phyloP scores from a whole-genome alignment of 2,329 filamentous ascomycete species.

The Bipolaris victoriae region DNA sequence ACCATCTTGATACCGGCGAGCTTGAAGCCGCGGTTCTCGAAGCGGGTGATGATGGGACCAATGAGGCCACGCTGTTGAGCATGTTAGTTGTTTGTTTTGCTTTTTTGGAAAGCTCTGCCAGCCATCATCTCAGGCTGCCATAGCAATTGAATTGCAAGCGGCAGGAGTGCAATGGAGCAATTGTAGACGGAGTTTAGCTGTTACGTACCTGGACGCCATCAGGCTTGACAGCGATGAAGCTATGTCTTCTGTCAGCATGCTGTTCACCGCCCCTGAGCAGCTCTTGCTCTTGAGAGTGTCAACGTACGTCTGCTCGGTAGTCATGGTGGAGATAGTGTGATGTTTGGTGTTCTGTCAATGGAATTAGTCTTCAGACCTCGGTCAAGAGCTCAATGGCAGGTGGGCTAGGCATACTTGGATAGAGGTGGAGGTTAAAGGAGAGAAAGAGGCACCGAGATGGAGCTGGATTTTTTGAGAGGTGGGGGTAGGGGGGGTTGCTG shows the following conservation, averaged over 20 bases:
- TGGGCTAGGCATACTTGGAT: slow-evolving; percentile 21
- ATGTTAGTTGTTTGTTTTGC: slow-evolving; percentile 16
- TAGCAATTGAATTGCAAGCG: neutral
- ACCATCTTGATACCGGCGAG: slow-evolving; percentile 96
- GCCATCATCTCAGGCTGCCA: neutral
- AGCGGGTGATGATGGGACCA: slow-evolving; percentile 96
- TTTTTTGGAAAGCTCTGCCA: slow-evolving; percentile 5
- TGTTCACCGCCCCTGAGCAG: slow-evolving; percentile 27
- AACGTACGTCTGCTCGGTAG: slow-evolving; percentile 86
- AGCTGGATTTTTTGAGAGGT: slow-evolving; percentile 37
- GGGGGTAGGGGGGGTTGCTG: slow-evolving; percentile 31
- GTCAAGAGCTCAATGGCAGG: slow-evolving; percentile 55
- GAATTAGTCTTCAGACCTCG: slow-evolving; percentile 57
- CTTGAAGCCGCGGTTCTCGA: slow-evolving; percentile 99
- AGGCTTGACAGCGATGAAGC: slow-evolving; percentile 99
- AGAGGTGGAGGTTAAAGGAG: slow-evolving; percentile 14
- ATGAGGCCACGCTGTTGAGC: slow-evolving; percentile 83
- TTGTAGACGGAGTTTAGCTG: too few species aligned
- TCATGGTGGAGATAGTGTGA: slow-evolving; percentile 51
- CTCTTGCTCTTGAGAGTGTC: neutral
- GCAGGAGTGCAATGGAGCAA: neutral
- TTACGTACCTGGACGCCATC: slow-evolving; percentile 92
- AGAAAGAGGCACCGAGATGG: slow-evolving; percentile 22
- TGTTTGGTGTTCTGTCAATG: slow-evolving; percentile 45
- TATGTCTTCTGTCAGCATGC: slow-evolving; percentile 53